Evolutionary conservation across 2,329 filamentous ascomycete species (phyloP).

Genomic region (Fusarium sp.): DNA sequence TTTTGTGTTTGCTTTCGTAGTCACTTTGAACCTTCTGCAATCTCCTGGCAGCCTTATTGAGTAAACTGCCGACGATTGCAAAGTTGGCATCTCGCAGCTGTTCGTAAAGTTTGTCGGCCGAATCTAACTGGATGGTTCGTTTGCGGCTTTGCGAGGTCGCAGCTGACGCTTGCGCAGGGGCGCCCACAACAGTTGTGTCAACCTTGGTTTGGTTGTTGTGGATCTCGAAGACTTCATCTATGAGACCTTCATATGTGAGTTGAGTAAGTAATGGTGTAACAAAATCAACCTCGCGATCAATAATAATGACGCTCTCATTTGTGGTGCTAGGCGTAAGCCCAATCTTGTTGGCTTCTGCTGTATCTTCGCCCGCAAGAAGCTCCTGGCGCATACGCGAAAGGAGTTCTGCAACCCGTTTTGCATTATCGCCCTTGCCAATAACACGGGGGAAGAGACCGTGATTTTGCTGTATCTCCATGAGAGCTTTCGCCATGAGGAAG

Average conservation of each 20-base stretch:
- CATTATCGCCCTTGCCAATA: conserved; percentile 94
- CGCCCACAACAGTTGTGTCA: conserved; percentile 87
- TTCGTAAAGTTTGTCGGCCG: conserved; percentile 87
- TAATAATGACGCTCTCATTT: conserved; percentile 91
- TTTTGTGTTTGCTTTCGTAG: conserved; percentile 89
- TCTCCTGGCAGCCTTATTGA: conserved; percentile 91
- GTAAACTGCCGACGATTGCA: conserved; percentile 86
- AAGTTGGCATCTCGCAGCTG: conserved; percentile 94
- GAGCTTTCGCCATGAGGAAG: conserved; percentile 86
- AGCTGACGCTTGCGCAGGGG: conserved; percentile 71
- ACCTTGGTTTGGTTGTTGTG: conserved; percentile 93
- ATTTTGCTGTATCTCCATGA: conserved; percentile 93
- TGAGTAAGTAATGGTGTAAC: conserved; percentile 93
- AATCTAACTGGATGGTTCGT: conserved; percentile 88
- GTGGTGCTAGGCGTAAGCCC: conserved; percentile 86
- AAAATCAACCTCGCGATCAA: conserved; percentile 95
- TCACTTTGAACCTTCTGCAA: conserved; percentile 84
- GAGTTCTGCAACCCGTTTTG: conserved; percentile 86
- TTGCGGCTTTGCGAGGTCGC: conserved; percentile 73
- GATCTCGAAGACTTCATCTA: conserved; percentile 94
- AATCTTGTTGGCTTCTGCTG: conserved; percentile 67
- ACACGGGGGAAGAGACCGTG: conserved; percentile 95
- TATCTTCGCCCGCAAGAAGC: conserved; percentile 81
- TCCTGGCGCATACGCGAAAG: conserved; percentile 93
- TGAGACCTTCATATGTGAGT: conserved; percentile 93